phyloP scores from a whole-genome alignment of 2,329 filamentous ascomycete genomes.

The Seiridium unicorne region DNA sequence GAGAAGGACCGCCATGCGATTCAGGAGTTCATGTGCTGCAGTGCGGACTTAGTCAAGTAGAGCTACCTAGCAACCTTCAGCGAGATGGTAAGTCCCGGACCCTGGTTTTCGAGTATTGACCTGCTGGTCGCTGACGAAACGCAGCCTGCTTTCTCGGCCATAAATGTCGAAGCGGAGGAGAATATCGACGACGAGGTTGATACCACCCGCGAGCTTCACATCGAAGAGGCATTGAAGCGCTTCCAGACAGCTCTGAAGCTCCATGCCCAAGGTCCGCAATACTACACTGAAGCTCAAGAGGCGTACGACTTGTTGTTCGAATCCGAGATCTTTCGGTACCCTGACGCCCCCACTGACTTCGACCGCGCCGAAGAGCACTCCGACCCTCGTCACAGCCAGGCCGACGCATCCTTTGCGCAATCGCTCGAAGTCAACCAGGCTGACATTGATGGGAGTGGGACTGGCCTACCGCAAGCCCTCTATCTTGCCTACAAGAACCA shows the following conservation, averaged over 20 bases:
- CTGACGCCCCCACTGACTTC: constrained; percentile 83
- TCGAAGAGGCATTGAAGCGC: constrained; percentile 92
- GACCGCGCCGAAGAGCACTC: constrained; percentile 63
- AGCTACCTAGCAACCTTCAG: neutral
- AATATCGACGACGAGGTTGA: constrained; percentile 89
- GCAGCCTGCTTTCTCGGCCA: constrained; percentile 74
- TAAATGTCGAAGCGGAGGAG: constrained; percentile 93
- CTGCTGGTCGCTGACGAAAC: neutral
- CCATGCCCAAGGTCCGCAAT: constrained; percentile 80
- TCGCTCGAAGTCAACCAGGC: constrained; percentile 46
- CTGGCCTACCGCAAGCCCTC: constrained; percentile 81
- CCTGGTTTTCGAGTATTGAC: no score
- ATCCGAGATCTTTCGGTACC: constrained; percentile 92
- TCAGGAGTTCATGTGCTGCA: no score
- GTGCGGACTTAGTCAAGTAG: no score
- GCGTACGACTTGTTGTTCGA: constrained; percentile 85
- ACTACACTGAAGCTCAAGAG: constrained; percentile 71
- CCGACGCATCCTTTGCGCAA: constrained; percentile 47
- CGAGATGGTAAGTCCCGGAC: constrained; percentile 18
- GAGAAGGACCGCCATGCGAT: no score
- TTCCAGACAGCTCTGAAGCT: constrained; percentile 90
- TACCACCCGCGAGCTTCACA: constrained; percentile 91
- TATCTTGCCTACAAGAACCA: constrained; percentile 96
- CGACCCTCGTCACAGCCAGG: constrained; percentile 42
- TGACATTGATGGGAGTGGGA: constrained; percentile 64